Conservation (phyloP, 2,329 filamentous ascomycete species). For the Aspergillus ibericus region DNA sequence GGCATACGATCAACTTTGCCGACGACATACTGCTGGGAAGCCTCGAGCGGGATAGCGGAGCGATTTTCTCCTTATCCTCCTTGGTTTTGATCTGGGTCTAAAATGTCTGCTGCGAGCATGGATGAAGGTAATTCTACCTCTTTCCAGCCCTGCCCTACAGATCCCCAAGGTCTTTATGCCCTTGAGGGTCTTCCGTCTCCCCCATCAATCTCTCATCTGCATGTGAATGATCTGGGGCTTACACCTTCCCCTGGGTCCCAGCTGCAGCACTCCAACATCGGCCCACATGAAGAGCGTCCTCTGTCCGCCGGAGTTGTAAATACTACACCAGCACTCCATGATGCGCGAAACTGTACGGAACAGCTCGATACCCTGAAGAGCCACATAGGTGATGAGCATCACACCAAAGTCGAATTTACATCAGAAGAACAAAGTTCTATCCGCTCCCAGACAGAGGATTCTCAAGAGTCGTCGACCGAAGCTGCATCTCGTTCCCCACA, state of each 20-base stretch:
- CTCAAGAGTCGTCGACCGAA: neutral
- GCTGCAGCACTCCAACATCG: slow-evolving; percentile 22
- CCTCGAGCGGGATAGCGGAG: neutral
- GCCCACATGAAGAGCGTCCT: slow-evolving; percentile 12
- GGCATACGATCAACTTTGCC: too few species aligned
- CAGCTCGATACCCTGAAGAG: neutral
- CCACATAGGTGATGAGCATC: neutral
- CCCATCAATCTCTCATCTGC: slow-evolving; percentile 23
- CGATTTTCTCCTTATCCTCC: neutral
- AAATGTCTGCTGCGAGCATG: slow-evolving; percentile 18
- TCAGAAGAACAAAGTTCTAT: neutral
- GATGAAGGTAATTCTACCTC: slow-evolving; percentile 44
- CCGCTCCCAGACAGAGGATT: neutral
- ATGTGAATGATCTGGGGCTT: slow-evolving; percentile 43
- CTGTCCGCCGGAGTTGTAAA: neutral
- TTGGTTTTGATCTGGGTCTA: neutral
- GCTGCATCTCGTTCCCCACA: neutral
- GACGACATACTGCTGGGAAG: neutral
- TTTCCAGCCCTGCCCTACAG: slow-evolving; percentile 26
- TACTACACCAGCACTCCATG: neutral
- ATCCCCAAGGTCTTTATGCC: slow-evolving; percentile 17
- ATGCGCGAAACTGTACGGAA: neutral
- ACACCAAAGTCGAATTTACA: neutral
- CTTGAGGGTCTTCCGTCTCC: slow-evolving; percentile 24
- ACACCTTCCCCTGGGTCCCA: slow-evolving; percentile 43